Conservation (phyloP, 345 rosid species). For the Arabis hirsuta region DNA sequence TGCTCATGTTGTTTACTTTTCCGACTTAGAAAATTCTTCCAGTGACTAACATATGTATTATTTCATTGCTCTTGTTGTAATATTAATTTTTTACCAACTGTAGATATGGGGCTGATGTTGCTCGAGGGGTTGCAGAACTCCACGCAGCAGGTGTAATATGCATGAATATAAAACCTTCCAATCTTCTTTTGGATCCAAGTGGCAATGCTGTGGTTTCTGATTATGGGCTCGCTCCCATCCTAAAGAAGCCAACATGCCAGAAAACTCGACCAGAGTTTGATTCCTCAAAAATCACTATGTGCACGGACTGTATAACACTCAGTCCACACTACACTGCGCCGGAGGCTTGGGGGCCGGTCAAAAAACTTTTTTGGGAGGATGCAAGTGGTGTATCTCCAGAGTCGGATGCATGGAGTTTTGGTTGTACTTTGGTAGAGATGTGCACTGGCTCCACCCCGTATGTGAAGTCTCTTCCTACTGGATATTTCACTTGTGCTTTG, state of each 20-base stretch:
- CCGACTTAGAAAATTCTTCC: neutral
- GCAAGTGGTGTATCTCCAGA: conserved; percentile 83
- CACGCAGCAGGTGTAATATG: conserved; percentile 98
- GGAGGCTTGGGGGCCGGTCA: conserved; percentile 98
- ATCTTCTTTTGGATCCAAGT: conserved; percentile 80
- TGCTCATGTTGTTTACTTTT: conserved; percentile 3
- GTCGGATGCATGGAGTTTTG: conserved; percentile 99
- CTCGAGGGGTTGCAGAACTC: conserved; percentile 94
- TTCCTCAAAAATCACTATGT: conserved; percentile 67
- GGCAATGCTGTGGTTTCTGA: conserved; percentile 96
- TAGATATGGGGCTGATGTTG: conserved; percentile 95
- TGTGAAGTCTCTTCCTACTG: conserved; percentile 46
- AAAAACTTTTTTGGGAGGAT: conserved; percentile 95
- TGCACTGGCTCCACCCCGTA: conserved; percentile 99
- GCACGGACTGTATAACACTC: conserved; percentile 84
- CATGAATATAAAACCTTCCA: conserved; percentile 95
- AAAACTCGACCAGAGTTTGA: conserved; percentile 72
- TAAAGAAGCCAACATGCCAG: conserved; percentile 85
- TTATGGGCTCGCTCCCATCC: conserved; percentile 84
- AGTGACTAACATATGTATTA: conserved; percentile 22
- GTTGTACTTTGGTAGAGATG: conserved; percentile 98
- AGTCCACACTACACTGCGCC: conserved; percentile 95
- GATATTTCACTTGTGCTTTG: conserved; percentile 24
- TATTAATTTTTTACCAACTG: conserved; percentile 43
- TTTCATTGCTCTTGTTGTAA: conserved; percentile 37